Percentiles rank a stretch among this genome's conserved stretches.
Conservation (phyloP, 192 early-diverging fungal genomes). For the Umbelopsis vinacea region DNA sequence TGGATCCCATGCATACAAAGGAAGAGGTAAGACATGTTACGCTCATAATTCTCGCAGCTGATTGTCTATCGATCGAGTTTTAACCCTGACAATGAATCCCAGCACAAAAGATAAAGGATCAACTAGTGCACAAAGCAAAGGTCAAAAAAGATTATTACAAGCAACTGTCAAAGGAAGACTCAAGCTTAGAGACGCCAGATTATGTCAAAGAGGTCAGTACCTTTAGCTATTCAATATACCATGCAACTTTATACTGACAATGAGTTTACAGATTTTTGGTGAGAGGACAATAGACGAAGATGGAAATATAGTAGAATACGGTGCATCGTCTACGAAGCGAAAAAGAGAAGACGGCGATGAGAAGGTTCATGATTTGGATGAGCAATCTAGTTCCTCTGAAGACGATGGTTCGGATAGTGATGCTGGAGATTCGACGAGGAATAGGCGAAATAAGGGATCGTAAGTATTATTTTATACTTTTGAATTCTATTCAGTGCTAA, state of each 20-base stretch:
- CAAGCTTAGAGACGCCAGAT: constrained; percentile 38
- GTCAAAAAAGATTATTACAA: constrained; percentile 48
- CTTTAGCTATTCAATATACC: not conserved
- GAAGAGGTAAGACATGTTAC: not conserved
- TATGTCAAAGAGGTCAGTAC: constrained; percentile 42
- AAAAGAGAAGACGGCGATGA: constrained; percentile 24
- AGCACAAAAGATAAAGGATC: constrained; percentile 44
- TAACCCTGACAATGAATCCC: not conserved
- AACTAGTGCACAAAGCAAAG: constrained; percentile 44
- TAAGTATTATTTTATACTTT: not conserved
- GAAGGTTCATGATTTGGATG: constrained; percentile 25
- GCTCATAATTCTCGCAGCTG: not conserved
- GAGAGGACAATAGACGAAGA: constrained; percentile 45
- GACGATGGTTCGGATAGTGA: constrained; percentile 27
- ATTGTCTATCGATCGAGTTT: not conserved
- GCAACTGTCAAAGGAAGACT: constrained; percentile 31
- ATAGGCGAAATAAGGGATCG: constrained; percentile 23
- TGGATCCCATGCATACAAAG: constrained; percentile 21
- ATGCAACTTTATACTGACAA: not conserved
- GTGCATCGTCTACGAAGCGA: constrained; percentile 2
- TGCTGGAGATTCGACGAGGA: not conserved
- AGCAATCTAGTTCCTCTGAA: constrained; percentile 16
- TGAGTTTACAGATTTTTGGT: constrained; percentile 37
- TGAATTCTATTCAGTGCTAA: not conserved
- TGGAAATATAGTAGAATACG: constrained; percentile 42